Evolutionary conservation across 2,329 filamentous ascomycete species (phyloP).

Genomic region (Colletotrichum musicola): DNA sequence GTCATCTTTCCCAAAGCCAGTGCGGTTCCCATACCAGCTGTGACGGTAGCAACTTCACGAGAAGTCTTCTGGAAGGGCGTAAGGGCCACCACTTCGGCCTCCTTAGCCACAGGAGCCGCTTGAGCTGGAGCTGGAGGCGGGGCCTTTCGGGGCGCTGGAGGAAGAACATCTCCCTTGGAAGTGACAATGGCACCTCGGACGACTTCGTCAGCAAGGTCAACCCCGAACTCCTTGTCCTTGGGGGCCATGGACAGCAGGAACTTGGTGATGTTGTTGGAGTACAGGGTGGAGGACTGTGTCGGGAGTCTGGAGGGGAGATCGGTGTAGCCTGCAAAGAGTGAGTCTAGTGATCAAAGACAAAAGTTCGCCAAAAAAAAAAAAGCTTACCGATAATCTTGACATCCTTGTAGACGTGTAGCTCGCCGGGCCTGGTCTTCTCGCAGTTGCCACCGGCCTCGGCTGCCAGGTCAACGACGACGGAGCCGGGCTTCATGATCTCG

Average conservation of each 20-base stretch:
- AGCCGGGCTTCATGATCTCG: slow-evolving; percentile 89
- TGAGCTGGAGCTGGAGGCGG: slow-evolving; percentile 63
- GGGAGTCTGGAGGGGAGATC: slow-evolving; percentile 88
- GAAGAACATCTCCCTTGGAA: slow-evolving; percentile 80
- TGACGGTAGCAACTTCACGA: slow-evolving; percentile 80
- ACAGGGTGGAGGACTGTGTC: slow-evolving; percentile 89
- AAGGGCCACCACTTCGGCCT: slow-evolving; percentile 72
- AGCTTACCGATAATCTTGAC: slow-evolving; percentile 84
- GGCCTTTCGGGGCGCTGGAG: slow-evolving; percentile 78
- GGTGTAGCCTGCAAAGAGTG: slow-evolving; percentile 73
- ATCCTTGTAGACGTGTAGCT: slow-evolving; percentile 78
- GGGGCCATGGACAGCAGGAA: slow-evolving; percentile 86
- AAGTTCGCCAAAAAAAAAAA: no score
- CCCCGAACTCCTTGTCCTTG: slow-evolving; percentile 81
- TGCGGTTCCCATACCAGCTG: slow-evolving; percentile 81
- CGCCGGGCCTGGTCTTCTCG: slow-evolving; percentile 81
- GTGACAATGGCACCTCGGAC: slow-evolving; percentile 88
- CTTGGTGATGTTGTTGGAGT: slow-evolving; percentile 95
- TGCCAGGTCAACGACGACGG: slow-evolving; percentile 88
- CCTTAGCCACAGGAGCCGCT: slow-evolving; percentile 56
- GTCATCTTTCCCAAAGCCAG: slow-evolving; percentile 85
- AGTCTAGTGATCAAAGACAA: slow-evolving; percentile 36
- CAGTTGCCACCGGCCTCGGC: slow-evolving; percentile 92
- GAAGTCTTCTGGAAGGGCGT: slow-evolving; percentile 87
- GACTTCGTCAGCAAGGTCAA: slow-evolving; percentile 87